These are phyloP conservation scores for Gillenia trifoliata DNA, from an alignment of 306 rosid genomes.

Conservation along the genomic window DNA sequence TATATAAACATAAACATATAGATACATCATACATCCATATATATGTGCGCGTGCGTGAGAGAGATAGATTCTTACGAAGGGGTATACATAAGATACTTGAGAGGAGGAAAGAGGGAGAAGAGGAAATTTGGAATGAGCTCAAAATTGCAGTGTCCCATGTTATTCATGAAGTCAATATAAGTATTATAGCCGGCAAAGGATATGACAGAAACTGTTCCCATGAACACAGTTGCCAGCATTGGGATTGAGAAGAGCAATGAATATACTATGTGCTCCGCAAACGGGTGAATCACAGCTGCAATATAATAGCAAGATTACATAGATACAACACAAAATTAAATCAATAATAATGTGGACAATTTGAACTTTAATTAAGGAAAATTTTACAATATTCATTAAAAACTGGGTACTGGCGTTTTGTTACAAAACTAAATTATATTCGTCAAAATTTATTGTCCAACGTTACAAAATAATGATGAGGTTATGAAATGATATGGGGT, in stretches of 20 bases:
- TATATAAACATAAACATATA: no score
- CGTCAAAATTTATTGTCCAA: no score
- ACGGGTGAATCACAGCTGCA: constrained; percentile 53
- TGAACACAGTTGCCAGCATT: background rate
- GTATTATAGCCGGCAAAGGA: background rate
- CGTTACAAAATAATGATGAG: no score
- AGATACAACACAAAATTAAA: background rate
- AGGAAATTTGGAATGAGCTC: constrained; percentile 36
- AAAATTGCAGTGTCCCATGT: constrained; percentile 47
- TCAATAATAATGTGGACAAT: background rate
- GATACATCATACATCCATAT: no score
- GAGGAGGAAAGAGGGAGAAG: constrained; percentile 40
- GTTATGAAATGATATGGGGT: no score
- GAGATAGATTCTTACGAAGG: background rate
- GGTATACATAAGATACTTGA: constrained; percentile 23
- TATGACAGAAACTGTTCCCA: constrained; percentile 11
- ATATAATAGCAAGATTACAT: background rate
- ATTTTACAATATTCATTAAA: no score
- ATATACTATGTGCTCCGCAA: constrained; percentile 42
- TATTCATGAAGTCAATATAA: constrained; percentile 44
- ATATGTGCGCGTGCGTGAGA: no score
- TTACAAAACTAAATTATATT: no score
- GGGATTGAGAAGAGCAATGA: constrained; percentile 31
- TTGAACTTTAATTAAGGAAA: no score
- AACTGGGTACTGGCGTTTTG: no score